Evolutionary conservation across 106 monocot genomes (phyloP), one percentile per base, ranked within the genome.

Genomic region (Narthecium ossifragum): DNA sequence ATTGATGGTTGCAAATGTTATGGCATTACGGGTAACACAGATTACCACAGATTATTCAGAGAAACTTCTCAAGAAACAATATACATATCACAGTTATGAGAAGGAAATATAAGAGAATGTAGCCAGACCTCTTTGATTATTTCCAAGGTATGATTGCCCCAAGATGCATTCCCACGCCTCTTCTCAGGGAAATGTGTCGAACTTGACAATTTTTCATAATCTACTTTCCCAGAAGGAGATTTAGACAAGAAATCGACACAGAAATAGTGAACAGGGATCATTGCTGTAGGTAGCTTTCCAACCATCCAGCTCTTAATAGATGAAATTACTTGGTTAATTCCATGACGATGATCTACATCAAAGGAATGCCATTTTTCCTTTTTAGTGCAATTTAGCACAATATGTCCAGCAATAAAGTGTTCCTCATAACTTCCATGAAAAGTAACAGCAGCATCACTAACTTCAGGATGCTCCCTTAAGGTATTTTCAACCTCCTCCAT

Each of bases 401-500:
- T 46, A 60, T 86, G 78, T 46, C 89, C 82, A 48, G 55, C 64
- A 52, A 90, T 54, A 78, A 61, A 30, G 26, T 38, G 49, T 29
- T 23, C 26, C 18, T 55, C 51, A 31, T 56, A 14, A 30, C 40
- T 51, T 26, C 52, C 51, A 61, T 67, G 57, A 78, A 53, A 46
- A 71, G 57, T 81, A 30, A 86, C 85, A 57, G 80, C 89, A 64
- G 81, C 89, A 75, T 71, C 82, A 53, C 26, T 61, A 24, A 94
- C 75, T 58, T 70, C 75, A 47, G 83, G 83, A 65, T 94, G 94
- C 49, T 78, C 80, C 34, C 63, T 70, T 26, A 94, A 32, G 38
- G 66, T 55, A 61, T 48, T 62, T 75, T 94, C 94, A 68, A 94
- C 63, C 68, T 94, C 94, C 58, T 86, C 85, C 32, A 94, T 59